Evolutionary conservation across 2,329 filamentous ascomycete species (phyloP).

Genomic region (Ceratocystis papillata): DNA sequence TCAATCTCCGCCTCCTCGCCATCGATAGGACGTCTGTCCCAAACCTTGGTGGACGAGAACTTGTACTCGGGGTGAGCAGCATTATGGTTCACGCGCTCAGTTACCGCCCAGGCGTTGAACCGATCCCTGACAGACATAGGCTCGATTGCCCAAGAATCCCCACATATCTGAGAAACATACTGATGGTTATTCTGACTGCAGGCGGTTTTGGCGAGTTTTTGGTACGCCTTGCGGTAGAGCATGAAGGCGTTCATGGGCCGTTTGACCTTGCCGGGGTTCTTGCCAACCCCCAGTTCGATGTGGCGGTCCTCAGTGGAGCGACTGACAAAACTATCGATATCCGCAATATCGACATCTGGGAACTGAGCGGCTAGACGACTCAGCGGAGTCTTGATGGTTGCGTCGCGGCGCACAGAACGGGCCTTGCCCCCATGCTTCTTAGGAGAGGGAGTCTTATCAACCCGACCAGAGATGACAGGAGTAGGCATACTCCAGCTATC

Average conservation of each 20-base stretch:
- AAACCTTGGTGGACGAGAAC: conserved; percentile 55
- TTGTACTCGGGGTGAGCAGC: conserved; percentile 85
- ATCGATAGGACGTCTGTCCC: conserved; percentile 32
- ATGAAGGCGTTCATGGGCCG: conserved; percentile 97
- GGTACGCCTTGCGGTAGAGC: conserved; percentile 88
- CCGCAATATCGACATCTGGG: conserved; percentile 52
- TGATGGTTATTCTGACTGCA: conserved; percentile 87
- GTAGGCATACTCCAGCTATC: not conserved
- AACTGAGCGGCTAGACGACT: conserved; percentile 58
- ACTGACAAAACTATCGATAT: conserved; percentile 73
- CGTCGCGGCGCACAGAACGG: conserved; percentile 30
- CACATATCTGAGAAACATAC: conserved; percentile 77
- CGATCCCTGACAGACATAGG: conserved; percentile 56
- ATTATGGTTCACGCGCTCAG: conserved; percentile 76
- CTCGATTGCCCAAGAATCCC: conserved; percentile 76
- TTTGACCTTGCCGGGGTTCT: conserved; percentile 64
- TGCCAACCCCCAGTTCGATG: conserved; percentile 57
- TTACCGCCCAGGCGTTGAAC: conserved; percentile 67
- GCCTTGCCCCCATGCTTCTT: conserved; percentile 30
- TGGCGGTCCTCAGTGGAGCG: conserved; percentile 55
- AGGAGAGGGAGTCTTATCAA: conserved; percentile 25
- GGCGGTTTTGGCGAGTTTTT: conserved; percentile 72
- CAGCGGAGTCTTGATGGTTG: conserved; percentile 51
- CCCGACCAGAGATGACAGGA: conserved; percentile 6
- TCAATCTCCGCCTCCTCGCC: conserved; percentile 31